These are phyloP conservation scores for Tulasnella sp. DNA, from an alignment of 768 basidiomycete genomes.

Conservation along the genomic window DNA sequence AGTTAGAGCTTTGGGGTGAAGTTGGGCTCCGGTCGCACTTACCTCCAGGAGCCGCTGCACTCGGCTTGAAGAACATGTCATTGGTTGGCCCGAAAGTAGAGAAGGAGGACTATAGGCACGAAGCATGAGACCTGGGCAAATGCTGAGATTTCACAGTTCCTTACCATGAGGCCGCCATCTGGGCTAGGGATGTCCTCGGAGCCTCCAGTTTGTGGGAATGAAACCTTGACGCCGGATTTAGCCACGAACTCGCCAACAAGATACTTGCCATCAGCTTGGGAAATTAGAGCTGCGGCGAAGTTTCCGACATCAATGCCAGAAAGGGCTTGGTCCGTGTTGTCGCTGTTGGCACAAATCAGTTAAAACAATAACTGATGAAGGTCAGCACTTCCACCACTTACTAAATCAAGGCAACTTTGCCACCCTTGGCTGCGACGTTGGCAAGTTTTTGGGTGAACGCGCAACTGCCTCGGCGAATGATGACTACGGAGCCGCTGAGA, in stretches of 20 bases:
- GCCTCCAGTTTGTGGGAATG: constrained; percentile 23
- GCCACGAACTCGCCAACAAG: constrained; percentile 20
- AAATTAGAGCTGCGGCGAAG: constrained; percentile 44
- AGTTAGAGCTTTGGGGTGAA: not conserved
- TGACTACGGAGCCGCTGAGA: constrained; percentile 35
- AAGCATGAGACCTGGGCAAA: not conserved
- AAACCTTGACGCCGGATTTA: not conserved
- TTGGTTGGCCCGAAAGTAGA: constrained; percentile 39
- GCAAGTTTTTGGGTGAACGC: constrained; percentile 44
- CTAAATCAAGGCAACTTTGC: constrained; percentile 48
- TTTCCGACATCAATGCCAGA: constrained; percentile 35
- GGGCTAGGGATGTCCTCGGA: not conserved
- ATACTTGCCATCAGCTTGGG: constrained; percentile 47
- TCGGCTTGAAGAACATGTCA: constrained; percentile 35
- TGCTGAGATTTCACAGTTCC: not conserved
- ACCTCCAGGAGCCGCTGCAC: constrained; percentile 34
- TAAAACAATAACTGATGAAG: not conserved
- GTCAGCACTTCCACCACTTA: not conserved
- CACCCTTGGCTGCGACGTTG: constrained; percentile 54
- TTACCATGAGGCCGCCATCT: constrained; percentile 32
- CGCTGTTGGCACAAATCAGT: not conserved
- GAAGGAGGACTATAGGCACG: constrained; percentile 28
- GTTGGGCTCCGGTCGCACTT: not conserved
- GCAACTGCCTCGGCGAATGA: constrained; percentile 40
- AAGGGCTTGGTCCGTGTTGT: constrained; percentile 51